These are phyloP conservation scores for Saturnispora zaruensis DNA, from an alignment of 805 yeast genomes.

Conservation along the genomic window DNA sequence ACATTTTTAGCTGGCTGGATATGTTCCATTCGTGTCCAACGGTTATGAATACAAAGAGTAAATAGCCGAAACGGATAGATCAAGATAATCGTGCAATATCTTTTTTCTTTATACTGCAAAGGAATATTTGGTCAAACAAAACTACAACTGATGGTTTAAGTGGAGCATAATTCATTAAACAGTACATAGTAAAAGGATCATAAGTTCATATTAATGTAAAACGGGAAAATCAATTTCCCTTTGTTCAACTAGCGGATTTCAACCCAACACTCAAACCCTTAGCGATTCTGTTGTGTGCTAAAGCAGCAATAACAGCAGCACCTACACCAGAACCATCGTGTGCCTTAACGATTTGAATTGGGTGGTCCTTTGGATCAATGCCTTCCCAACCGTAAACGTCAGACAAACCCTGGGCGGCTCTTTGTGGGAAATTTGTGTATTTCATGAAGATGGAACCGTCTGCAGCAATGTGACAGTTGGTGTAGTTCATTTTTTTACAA, in stretches of 20 bases:
- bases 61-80: not conserved
- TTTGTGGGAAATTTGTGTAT: constrained; percentile 88
- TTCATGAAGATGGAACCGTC: constrained; percentile 94
- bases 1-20: constrained; percentile 19
- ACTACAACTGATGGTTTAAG: not conserved
- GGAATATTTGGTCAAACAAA: not conserved
- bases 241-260: constrained; percentile 9
- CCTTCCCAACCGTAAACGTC: constrained; percentile 82
- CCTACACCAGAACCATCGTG: constrained; percentile 99
- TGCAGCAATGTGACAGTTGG: constrained; percentile 84
- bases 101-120: not conserved
- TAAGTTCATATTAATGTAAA: not conserved
- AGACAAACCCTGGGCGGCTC: constrained; percentile 86
- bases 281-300: constrained; percentile 71
- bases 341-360: constrained; percentile 80
- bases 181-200: not conserved
- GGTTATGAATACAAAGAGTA: not conserved
- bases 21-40: not conserved
- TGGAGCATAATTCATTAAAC: not conserved
- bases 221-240: not conserved
- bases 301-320: constrained; percentile 96
- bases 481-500: constrained; percentile 77
- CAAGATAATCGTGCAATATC: not conserved
- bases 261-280: constrained; percentile 63
- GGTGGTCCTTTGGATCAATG: constrained; percentile 45